Percentiles rank a stretch among this genome's conserved stretches.
Evolutionary conservation across 768 basidiomycete genomes (phyloP).

Genomic region (Termitomyces heimii): DNA sequence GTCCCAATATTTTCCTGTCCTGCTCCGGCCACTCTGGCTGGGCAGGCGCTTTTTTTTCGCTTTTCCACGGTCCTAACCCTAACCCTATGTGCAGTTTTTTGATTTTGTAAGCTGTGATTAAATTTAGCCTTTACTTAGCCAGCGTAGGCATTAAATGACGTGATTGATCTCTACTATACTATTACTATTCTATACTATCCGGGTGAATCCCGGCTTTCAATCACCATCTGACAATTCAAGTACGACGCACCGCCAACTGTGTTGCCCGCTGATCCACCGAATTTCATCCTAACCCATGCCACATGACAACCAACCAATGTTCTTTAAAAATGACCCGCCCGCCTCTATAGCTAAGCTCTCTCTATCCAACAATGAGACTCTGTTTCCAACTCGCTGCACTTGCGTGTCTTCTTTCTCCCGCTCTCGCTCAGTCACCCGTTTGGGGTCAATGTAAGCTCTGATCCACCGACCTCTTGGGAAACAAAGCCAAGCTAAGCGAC

Average conservation of each 20-base stretch:
- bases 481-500: background rate
- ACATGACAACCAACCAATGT: background rate
- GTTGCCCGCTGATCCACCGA: background rate
- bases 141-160: too few relatives aligned
- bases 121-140: too few relatives aligned
- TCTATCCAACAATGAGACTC: background rate
- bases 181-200: too few relatives aligned
- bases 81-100: too few relatives aligned
- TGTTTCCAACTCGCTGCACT: conserved; percentile 4
- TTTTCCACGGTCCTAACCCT: background rate
- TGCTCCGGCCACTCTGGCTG: conserved; percentile 47
- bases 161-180: too few relatives aligned
- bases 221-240: background rate
- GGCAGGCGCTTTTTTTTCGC: conserved; percentile 28
- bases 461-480: background rate
- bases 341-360: too few relatives aligned
- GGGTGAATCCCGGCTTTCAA: background rate
- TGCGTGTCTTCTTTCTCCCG: conserved; percentile 2
- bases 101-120: too few relatives aligned
- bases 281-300: background rate
- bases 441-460: conserved; percentile 14
- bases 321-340: background rate
- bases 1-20: conserved; percentile 63
- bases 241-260: background rate
- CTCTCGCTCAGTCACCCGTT: conserved; percentile 11